Conservation (phyloP, 2,329 filamentous ascomycete genomes). For the Ophiosphaerella narmari region DNA sequence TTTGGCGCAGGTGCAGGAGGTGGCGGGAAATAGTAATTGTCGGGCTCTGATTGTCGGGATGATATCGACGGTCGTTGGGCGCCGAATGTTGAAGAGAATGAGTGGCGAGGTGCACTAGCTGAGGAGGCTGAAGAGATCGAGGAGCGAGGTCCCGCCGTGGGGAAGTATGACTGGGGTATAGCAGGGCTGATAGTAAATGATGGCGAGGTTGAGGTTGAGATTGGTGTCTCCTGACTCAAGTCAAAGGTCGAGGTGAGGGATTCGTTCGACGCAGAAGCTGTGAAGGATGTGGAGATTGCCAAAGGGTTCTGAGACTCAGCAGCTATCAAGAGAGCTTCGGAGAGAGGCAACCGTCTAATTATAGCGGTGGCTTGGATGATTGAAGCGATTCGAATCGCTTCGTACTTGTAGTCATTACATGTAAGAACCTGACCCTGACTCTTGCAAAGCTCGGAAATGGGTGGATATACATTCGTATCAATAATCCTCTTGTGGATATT, state of each 20-base stretch:
- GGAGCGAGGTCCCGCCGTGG: not conserved
- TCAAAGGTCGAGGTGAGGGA: constrained; percentile 21
- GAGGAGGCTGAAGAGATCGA: constrained; percentile 13
- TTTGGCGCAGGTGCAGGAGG: constrained; percentile 4
- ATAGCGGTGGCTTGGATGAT: constrained; percentile 42
- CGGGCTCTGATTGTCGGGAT: constrained; percentile 9
- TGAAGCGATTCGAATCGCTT: constrained; percentile 40
- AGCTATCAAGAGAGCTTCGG: constrained; percentile 26
- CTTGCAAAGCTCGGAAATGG: constrained; percentile 13
- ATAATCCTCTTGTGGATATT: constrained; percentile 27
- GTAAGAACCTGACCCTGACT: constrained; percentile 15
- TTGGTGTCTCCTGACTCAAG: constrained; percentile 21
- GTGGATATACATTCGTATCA: constrained; percentile 13
- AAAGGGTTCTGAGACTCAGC: constrained; percentile 2
- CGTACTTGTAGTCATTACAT: constrained; percentile 37
- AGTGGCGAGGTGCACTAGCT: constrained; percentile 6
- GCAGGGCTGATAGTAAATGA: constrained; percentile 16
- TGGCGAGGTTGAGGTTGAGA: constrained; percentile 19
- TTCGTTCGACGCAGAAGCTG: constrained; percentile 17
- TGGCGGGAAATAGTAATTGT: constrained; percentile 5
- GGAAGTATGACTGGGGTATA: constrained; percentile 6
- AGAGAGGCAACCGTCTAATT: constrained; percentile 28
- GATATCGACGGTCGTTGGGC: constrained; percentile 13
- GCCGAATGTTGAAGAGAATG: constrained; percentile 8
- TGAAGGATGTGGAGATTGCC: constrained; percentile 6